A percentile compares a stretch with the other conserved stretches of the same genome.
These are phyloP conservation scores for Diaporthe capsici DNA, from an alignment of 2,329 filamentous ascomycete species.

Conservation along the genomic window DNA sequence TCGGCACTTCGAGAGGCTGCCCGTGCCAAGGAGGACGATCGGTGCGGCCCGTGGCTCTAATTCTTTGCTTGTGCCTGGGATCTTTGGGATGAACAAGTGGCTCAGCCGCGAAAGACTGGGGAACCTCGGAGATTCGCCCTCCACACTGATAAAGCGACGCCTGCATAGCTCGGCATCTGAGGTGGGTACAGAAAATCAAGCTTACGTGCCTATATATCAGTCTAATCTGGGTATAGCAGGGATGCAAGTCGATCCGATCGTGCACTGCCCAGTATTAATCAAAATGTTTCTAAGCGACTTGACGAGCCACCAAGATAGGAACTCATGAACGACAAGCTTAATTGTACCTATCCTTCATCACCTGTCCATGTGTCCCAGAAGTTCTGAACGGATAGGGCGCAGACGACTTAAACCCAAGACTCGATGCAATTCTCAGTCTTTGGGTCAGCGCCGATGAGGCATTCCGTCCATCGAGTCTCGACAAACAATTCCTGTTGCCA, in stretches of 20 bases:
- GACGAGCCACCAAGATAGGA: background rate
- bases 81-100: slow-evolving; percentile 21
- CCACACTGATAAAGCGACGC: background rate
- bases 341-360: background rate
- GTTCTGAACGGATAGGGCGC: too few species aligned
- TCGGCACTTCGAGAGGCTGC: background rate
- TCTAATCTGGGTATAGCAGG: background rate
- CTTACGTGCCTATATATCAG: slow-evolving; percentile 11
- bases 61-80: slow-evolving; percentile 1
- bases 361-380: too few species aligned
- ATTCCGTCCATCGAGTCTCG: background rate
- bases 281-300: background rate
- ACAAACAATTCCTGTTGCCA: background rate
- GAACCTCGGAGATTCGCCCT: background rate
- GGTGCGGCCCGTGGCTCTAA: slow-evolving; percentile 10
- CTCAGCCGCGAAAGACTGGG: background rate
- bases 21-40: background rate
- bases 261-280: background rate
- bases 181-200: background rate
- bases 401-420: background rate
- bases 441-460: too few species aligned
- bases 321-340: background rate
- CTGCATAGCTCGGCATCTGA: background rate
- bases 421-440: background rate
- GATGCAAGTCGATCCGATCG: background rate